phyloP scores from a whole-genome alignment of 441 rosid species.

The Adansonia gregorii region DNA sequence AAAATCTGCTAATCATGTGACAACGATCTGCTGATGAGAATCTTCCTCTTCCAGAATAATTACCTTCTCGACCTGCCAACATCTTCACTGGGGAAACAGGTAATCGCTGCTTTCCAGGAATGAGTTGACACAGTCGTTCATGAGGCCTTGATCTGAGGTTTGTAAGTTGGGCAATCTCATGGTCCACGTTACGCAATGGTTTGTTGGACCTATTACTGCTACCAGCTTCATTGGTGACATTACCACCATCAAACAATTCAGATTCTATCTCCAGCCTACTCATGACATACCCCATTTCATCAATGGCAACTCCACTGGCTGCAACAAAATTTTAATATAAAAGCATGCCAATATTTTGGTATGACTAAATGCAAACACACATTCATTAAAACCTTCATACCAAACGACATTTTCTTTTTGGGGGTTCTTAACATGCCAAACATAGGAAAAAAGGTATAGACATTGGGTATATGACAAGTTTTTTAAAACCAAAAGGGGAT shows the following conservation, averaged over 20 bases:
- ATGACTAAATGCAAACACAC: neutral
- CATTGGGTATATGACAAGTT: neutral
- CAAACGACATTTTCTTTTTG: neutral
- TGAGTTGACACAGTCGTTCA: slow-evolving; percentile 38
- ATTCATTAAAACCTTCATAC: neutral
- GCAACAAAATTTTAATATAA: neutral
- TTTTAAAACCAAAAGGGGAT: neutral
- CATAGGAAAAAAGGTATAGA: neutral
- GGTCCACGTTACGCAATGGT: slow-evolving; percentile 37
- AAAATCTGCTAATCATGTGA: slow-evolving; percentile 59
- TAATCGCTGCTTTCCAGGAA: slow-evolving; percentile 39
- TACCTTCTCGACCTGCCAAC: slow-evolving; percentile 60
- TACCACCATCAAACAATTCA: slow-evolving; percentile 31
- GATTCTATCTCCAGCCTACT: slow-evolving; percentile 27
- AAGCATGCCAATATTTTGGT: neutral
- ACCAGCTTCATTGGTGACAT: slow-evolving; percentile 10
- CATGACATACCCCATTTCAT: slow-evolving; percentile 29
- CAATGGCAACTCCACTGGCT: neutral
- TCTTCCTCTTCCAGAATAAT: slow-evolving; percentile 56
- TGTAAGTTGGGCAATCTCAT: slow-evolving; percentile 56
- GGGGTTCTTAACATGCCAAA: slow-evolving; percentile 10
- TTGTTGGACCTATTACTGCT: slow-evolving; percentile 8
- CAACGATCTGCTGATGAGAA: slow-evolving; percentile 60
- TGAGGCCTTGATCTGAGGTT: slow-evolving; percentile 49
- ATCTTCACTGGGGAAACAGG: slow-evolving; percentile 54